Conservation (phyloP, 208 protist species). For the Leishmania tropica region DNA sequence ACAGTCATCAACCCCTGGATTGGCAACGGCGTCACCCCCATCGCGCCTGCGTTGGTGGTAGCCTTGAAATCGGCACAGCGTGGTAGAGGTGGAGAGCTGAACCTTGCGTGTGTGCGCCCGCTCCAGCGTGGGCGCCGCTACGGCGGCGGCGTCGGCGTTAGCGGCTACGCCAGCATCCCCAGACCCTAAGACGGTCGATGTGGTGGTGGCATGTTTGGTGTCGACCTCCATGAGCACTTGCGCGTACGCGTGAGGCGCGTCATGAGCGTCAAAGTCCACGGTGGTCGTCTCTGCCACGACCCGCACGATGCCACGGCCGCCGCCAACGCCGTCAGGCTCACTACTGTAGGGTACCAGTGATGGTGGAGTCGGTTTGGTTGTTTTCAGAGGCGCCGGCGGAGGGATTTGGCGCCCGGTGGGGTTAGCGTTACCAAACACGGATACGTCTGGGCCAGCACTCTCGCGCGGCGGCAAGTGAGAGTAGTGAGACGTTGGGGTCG, state of each 20-base stretch:
- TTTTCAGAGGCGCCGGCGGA: not conserved
- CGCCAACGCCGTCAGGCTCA: not conserved
- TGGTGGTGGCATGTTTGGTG: not conserved
- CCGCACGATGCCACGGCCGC: not conserved
- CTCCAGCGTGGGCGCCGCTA: not conserved
- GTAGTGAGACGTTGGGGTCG: too few species aligned
- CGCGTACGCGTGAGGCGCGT: not conserved
- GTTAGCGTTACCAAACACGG: not conserved
- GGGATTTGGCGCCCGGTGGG: not conserved
- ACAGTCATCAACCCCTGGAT: not conserved
- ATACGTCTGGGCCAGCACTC: not conserved
- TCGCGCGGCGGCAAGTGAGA: not conserved
- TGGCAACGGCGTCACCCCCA: not conserved
- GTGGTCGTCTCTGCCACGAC: not conserved
- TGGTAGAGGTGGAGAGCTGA: constrained; percentile 1
- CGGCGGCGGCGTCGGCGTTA: not conserved
- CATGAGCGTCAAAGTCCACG: not conserved
- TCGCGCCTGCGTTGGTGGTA: constrained; percentile 8
- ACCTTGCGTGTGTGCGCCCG: not conserved
- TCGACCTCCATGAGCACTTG: not conserved
- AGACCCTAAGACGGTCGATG: not conserved
- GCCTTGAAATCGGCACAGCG: constrained; percentile 4
- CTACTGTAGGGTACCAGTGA: not conserved
- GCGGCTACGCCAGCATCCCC: not conserved
- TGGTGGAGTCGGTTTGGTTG: not conserved